A percentile compares a stretch with the other conserved stretches of the same genome.
Evolutionary conservation across 176 grass and related monocot species (phyloP).

Genomic region (Alopecurus myosuroides): DNA sequence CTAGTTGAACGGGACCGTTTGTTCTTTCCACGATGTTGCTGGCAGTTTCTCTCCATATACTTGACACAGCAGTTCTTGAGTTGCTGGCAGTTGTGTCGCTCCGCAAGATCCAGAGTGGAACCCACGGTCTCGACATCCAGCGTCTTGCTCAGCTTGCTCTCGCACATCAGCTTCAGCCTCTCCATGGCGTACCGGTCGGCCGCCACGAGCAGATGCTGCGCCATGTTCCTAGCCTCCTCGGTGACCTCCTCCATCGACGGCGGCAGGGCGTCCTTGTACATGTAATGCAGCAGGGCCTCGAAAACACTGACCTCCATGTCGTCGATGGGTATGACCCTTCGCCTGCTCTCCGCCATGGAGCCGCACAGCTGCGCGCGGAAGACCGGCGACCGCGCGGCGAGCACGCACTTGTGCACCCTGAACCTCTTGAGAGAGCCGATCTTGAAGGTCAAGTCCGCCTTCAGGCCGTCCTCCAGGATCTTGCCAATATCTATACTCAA

Average conservation of each 20-base stretch:
- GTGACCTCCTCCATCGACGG: not conserved
- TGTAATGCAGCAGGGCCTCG: conserved; percentile 22
- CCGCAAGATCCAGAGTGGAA: not conserved
- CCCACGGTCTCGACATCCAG: not conserved
- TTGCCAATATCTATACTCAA: not conserved
- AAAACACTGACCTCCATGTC: not conserved
- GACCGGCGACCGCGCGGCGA: not conserved
- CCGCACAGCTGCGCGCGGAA: not conserved
- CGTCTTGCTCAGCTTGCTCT: not conserved
- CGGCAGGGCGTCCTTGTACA: conserved; percentile 29
- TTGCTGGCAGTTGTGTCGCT: not conserved
- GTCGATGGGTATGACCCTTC: not conserved
- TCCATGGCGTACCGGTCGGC: not conserved
- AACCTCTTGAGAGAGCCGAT: not conserved
- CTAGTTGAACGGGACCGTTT: not conserved
- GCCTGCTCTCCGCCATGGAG: not conserved
- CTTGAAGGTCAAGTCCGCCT: not conserved
- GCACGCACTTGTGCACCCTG: conserved; percentile 14
- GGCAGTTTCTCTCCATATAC: not conserved
- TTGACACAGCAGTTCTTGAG: not conserved
- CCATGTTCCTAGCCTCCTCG: not conserved
- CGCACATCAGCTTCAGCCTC: not conserved
- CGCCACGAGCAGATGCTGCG: not conserved
- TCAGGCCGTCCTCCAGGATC: not conserved
- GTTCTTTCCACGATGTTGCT: not conserved